A percentile compares a stretch with the other conserved stretches of the same genome.
These are phyloP conservation scores for Fusarium oligoseptatum DNA, from an alignment of 2,329 filamentous ascomycete species.

Conservation along the genomic window DNA sequence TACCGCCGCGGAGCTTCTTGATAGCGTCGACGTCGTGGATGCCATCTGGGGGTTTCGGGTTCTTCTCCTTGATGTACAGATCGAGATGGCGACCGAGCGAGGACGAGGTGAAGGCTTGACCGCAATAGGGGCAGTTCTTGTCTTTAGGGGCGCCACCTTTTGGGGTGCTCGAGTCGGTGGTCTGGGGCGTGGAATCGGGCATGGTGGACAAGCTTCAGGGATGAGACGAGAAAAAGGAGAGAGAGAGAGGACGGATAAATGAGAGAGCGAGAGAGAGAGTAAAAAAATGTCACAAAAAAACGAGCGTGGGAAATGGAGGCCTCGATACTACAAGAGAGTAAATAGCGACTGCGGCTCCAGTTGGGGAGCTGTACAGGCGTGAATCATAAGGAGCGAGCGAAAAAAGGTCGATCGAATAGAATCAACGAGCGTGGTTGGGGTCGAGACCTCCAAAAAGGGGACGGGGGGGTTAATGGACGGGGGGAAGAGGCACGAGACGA, in stretches of 20 bases:
- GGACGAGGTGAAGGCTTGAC: slow-evolving; percentile 91
- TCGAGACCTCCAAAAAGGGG: slow-evolving; percentile 43
- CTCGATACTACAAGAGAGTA: slow-evolving; percentile 32
- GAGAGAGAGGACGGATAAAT: slow-evolving; percentile 4
- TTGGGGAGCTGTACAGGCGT: slow-evolving; percentile 46
- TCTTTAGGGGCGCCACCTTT: slow-evolving; percentile 76
- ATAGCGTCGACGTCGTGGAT: slow-evolving; percentile 93
- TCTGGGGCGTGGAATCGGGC: slow-evolving; percentile 50
- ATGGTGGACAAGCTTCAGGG: slow-evolving; percentile 43
- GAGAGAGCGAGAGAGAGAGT: slow-evolving; percentile 6
- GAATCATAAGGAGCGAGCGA: slow-evolving; percentile 50
- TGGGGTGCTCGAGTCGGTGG: slow-evolving; percentile 56
- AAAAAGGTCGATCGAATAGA: slow-evolving; percentile 23
- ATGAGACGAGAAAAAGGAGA: slow-evolving; percentile 3
- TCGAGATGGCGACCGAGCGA: slow-evolving; percentile 94
- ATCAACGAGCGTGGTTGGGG: slow-evolving; percentile 49
- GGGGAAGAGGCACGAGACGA: slow-evolving; percentile 16
- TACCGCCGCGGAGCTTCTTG: slow-evolving; percentile 82
- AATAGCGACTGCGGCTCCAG: slow-evolving; percentile 44
- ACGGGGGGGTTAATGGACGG: slow-evolving; percentile 1
- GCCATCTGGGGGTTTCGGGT: slow-evolving; percentile 88
- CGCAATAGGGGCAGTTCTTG: slow-evolving; percentile 88
- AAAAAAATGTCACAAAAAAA: slow-evolving; percentile 19
- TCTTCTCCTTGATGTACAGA: slow-evolving; percentile 93
- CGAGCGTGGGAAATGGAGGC: slow-evolving; percentile 28